Evolutionary conservation across 2,329 filamentous ascomycete genomes (phyloP).

Genomic region (Microcyclospora tardicrescens): DNA sequence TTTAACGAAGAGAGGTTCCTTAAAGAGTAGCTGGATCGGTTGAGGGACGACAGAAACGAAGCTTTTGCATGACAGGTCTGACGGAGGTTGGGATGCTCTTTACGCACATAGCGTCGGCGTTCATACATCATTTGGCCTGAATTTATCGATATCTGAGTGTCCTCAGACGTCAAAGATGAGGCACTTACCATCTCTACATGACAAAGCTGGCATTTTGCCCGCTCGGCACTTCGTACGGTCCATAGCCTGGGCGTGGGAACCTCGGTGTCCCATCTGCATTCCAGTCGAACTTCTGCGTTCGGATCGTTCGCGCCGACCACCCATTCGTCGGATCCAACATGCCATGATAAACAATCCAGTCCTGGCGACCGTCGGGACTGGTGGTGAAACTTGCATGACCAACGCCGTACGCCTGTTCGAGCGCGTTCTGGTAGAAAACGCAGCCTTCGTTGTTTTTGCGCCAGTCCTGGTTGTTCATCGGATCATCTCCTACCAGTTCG

Average conservation of each 20-base stretch:
- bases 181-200: conserved; percentile 1
- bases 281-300: no score
- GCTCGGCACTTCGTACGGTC: conserved; percentile 31
- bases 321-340: conserved; percentile 36
- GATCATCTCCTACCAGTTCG: conserved; percentile 36
- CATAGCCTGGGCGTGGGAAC: conserved; percentile 38
- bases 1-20: conserved; percentile 43
- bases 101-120: no score
- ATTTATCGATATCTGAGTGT: no score
- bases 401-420: conserved; percentile 34
- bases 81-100: no score
- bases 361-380: conserved; percentile 34
- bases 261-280: no score
- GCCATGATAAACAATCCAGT: conserved; percentile 43
- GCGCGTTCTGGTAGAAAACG: conserved; percentile 38
- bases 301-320: conserved; percentile 36
- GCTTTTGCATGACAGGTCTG: no score
- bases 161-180: no score
- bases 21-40: conserved; percentile 44
- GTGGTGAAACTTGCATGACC: conserved; percentile 40
- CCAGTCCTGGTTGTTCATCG: conserved; percentile 38
- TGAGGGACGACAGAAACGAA: conserved; percentile 2
- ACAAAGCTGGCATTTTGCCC: conserved; percentile 33
- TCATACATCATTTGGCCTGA: no score
- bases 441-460: conserved; percentile 33